Evolutionary conservation across 345 rosid species (phyloP).

Genomic region (Orychophragmus violaceus): DNA sequence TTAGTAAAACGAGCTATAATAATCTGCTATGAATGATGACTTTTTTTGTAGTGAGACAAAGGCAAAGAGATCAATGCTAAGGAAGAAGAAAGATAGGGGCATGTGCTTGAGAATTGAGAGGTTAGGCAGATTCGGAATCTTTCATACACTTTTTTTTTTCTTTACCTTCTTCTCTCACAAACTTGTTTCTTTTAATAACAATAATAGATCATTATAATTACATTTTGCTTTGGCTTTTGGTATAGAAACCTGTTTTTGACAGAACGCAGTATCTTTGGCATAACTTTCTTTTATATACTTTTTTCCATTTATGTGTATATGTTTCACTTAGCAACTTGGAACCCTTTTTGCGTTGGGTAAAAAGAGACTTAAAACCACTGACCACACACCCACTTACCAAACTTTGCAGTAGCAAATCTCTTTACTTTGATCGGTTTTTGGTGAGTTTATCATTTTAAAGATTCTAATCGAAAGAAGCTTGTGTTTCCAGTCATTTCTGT

Average conservation of each 20-base stretch:
- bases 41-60: too few species aligned
- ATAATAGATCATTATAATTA: not conserved
- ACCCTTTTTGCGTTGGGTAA: constrained; percentile 26
- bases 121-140: constrained; percentile 29
- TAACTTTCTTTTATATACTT: constrained; percentile 10
- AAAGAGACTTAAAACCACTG: constrained; percentile 26
- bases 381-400: constrained; percentile 23
- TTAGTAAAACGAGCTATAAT: too few species aligned
- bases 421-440: not conserved
- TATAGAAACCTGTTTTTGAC: constrained; percentile 8
- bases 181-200: not conserved
- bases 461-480: not conserved
- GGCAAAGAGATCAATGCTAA: constrained; percentile 5
- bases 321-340: constrained; percentile 32
- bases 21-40: too few species aligned
- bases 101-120: constrained; percentile 22
- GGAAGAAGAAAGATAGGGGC: constrained; percentile 7
- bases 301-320: not conserved
- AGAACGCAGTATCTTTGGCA: constrained; percentile 15
- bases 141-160: constrained; percentile 10
- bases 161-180: not conserved
- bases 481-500: too few species aligned
- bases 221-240: constrained; percentile 5
- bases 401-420: constrained; percentile 10
- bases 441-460: constrained; percentile 1